Evolutionary conservation across 768 basidiomycete species (phyloP), one percentile per base, ranked within the genome.

Genomic region (Cyclocybe cylindracea): DNA sequence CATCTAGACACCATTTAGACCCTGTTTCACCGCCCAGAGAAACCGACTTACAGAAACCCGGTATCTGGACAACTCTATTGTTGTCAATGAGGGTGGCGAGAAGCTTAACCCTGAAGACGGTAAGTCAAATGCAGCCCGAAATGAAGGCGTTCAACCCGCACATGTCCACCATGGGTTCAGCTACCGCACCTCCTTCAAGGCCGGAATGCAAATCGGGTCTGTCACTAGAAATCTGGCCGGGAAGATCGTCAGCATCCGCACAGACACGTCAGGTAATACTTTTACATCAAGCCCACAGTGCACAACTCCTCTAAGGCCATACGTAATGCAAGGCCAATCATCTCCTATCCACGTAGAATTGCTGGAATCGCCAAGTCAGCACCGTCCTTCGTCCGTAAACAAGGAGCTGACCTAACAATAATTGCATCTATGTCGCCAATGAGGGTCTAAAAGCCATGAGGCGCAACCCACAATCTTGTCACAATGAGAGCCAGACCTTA

Each of bases 301-400:
- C 1, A 98, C 84, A 3, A 99, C 96, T 0, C 97, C 97, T 41
- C 97, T 82, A 50, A 98, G 73, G 3, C 97, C 97, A 65, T 96
- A 97, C 0, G 95, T 97, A 46, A 98, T 87, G 62, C 95, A 98
- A 0, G 97, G 95, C 5, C 84, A 82, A 56, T 89, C 84, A 60
- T 97, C 92, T 10, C 88, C 88, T 57, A 98, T 93, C 95, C 96
- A 99, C 8, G 92, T 95, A 16, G 95, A 98, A 65, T 99, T 98
- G 58, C 91, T 92, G 46, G 1, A 14, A 46, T 24, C 24, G 2
- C 13, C 2, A 6, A 14, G 19, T 58, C 5, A 59, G 37, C 34
- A 57, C 7, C 29, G 45, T 11, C 45, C 10, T 31, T 5, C 10
- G 39, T 14, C 7, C 16, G 16, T 14, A 34, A 10, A 8, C 16